These are phyloP conservation scores for Rhodotorula sp. DNA, from an alignment of 1,284 basidiomycete species.

Conservation along the genomic window DNA sequence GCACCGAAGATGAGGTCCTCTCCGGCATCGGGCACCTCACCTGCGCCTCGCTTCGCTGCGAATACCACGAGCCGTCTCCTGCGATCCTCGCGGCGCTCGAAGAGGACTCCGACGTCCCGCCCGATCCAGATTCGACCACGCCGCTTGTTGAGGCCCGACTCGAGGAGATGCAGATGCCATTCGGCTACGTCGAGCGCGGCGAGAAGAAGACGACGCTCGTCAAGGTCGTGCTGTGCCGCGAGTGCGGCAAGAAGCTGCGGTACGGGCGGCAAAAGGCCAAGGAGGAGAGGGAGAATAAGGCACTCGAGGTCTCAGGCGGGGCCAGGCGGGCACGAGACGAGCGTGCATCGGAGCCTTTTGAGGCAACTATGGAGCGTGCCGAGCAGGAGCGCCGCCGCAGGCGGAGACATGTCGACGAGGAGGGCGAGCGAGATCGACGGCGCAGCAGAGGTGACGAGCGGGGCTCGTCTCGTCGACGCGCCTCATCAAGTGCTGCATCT, in stretches of 20 bases:
- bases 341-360: too few relatives aligned
- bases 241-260: conserved; percentile 77
- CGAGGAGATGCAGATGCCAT: conserved; percentile 71
- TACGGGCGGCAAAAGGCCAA: conserved; percentile 62
- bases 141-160: conserved; percentile 40
- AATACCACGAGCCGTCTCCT: conserved; percentile 58
- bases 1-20: conserved; percentile 83
- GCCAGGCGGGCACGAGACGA: too few relatives aligned
- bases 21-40: conserved; percentile 68
- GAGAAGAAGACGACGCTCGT: conserved; percentile 75
- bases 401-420: too few relatives aligned
- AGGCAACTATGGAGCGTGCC: too few relatives aligned
- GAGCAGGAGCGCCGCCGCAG: too few relatives aligned
- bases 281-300: conserved; percentile 52
- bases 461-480: too few relatives aligned
- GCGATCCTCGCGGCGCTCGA: conserved; percentile 10
- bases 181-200: conserved; percentile 78
- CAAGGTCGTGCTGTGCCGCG: conserved; percentile 78
- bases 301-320: not conserved
- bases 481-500: too few relatives aligned
- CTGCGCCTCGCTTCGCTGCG: conserved; percentile 82
- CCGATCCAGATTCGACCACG: conserved; percentile 32
- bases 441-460: too few relatives aligned
- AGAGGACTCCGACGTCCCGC: conserved; percentile 48
- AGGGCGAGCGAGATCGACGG: too few relatives aligned